Evolutionary conservation across 108 stramenopile species (phyloP).

Genomic region (Skeletonema costatum): DNA sequence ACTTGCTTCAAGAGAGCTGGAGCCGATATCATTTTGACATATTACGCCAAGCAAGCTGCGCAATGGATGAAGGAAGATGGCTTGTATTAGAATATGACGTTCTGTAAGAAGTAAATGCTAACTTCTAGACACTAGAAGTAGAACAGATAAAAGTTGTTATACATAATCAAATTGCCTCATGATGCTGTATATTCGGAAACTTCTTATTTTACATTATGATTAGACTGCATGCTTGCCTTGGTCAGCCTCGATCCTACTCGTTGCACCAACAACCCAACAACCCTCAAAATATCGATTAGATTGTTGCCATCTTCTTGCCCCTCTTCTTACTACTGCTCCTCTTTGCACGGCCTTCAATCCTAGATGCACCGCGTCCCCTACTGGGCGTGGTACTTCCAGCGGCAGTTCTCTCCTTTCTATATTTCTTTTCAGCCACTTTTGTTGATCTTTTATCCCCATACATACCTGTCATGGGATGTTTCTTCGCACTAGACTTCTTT

Average conservation of each 20-base stretch:
- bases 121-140: not conserved
- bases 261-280: too few species aligned
- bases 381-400: slow-evolving; percentile 1
- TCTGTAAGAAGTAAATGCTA: not conserved
- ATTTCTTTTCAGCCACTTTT: slow-evolving; percentile 29
- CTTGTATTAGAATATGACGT: slow-evolving; percentile 55
- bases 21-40: slow-evolving; percentile 97
- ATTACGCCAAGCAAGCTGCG: slow-evolving; percentile 98
- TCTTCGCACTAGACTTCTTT: slow-evolving; percentile 27
- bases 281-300: not conserved
- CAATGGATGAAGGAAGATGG: slow-evolving; percentile 92
- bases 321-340: slow-evolving; percentile 51
- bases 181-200: not conserved
- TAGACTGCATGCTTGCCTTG: too few species aligned
- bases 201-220: not conserved
- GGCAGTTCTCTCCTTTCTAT: slow-evolving; percentile 3
- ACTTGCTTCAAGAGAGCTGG: slow-evolving; percentile 99
- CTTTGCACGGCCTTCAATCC: slow-evolving; percentile 13
- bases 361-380: slow-evolving; percentile 13
- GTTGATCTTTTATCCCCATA: slow-evolving; percentile 36
- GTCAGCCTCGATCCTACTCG: not conserved
- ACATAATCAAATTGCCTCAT: too few species aligned
- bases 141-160: not conserved
- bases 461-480: slow-evolving; percentile 21
- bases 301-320: slow-evolving; percentile 2